Conservation (phyloP, 164 flowering plant species). For the Magnolia sinica region DNA sequence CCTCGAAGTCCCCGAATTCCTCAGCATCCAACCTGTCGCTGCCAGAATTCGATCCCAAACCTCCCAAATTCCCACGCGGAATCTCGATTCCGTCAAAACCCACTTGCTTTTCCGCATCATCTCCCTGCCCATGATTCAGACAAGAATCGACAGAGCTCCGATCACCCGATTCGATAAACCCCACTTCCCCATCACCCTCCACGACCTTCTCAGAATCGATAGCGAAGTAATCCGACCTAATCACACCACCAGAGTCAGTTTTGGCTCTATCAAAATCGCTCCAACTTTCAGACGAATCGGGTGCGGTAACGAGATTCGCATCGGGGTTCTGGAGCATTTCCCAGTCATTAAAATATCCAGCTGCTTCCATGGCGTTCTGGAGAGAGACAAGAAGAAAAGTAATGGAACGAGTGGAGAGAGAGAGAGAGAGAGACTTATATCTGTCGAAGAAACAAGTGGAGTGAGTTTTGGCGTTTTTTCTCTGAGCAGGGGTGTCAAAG, state of each 20-base stretch:
- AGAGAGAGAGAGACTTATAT: no score
- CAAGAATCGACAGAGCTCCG: not conserved
- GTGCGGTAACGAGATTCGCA: constrained; percentile 12
- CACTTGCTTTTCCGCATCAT: not conserved
- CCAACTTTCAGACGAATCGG: constrained; percentile 4
- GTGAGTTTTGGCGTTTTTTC: no score
- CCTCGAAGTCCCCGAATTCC: not conserved
- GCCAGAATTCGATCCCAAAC: not conserved
- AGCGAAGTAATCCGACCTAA: constrained; percentile 61
- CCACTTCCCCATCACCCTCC: constrained; percentile 29
- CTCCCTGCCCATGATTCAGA: not conserved
- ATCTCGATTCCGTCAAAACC: not conserved
- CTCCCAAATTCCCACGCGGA: not conserved
- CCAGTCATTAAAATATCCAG: constrained; percentile 57
- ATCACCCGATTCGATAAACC: constrained; percentile 1
- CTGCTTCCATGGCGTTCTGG: constrained; percentile 11
- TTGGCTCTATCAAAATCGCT: constrained; percentile 29
- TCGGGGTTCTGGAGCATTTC: constrained; percentile 49
- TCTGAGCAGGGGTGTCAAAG: no score
- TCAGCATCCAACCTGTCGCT: not conserved
- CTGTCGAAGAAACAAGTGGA: no score
- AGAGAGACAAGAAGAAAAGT: not conserved
- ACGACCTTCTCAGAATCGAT: constrained; percentile 30
- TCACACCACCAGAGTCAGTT: constrained; percentile 37
- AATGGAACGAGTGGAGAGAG: not conserved